Evolutionary conservation across 352 stramenopile genomes (phyloP), one percentile per base, ranked within the genome.

Genomic region (Pythium myriotylum): DNA sequence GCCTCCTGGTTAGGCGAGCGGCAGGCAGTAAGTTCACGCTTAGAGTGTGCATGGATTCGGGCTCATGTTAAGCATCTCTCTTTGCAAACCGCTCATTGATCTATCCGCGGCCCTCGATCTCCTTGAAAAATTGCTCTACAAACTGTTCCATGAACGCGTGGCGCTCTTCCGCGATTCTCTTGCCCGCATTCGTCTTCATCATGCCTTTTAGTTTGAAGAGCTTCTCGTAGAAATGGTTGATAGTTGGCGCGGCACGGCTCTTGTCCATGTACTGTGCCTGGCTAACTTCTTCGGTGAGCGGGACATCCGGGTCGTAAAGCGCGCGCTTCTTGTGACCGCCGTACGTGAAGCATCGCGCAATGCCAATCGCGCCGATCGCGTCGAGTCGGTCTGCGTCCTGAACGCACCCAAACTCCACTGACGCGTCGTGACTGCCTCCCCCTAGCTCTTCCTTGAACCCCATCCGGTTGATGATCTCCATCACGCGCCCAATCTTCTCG

Each of bases 171-270:
- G 88, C 90, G 27, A 96, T 74, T 50, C 77, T 76, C 27, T 77
- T 79, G 20, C 87, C 90, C 0, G 85, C 74, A 16, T 68, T 61
- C 0, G 88, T 97, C 63, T 96, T 96, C 85, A 97, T 96, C 78
- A 92, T 86, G 14, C 70, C 76, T 35, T 86, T 80, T 43, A 96
- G 78, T 61, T 91, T 91, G 47, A 97, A 75, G 24, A 97, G 76
- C 77, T 97, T 97, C 73, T 95, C 89, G 59, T 95, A 95, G 58
- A 97, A 97, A 67, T 97, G 89, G 61, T 95, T 94, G 49, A 97
- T 84, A 4, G 84, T 94, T 20, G 83, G 83, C 23, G 73, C 80
- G 42, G 71, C 61, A 17, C 86, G 85, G 19, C 74, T 81, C 47
- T 84, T 76, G 32, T 81, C 68, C 80, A 92, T 95, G 74, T 96